Base-by-base conservation (phyloP, 139 green algal species). In the Picochlorum sp. region DNA sequence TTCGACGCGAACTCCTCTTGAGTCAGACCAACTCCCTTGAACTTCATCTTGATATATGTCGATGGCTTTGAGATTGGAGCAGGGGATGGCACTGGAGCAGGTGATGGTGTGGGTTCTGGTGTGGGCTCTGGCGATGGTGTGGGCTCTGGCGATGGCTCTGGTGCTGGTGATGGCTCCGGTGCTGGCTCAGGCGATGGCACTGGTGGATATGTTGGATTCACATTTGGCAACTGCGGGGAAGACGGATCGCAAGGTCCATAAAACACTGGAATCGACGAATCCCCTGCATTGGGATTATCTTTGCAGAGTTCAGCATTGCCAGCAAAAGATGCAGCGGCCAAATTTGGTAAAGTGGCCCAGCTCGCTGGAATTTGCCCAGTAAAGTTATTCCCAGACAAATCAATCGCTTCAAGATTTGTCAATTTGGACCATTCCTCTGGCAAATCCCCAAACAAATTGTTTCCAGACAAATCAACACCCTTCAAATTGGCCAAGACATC, bases 201-300 rank as follows among this genome's bases (percentile, higher is more conserved):
- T n/a, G 63, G 64, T 57, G 60, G 31, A 54, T 77, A 77, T 47
- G 51, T 18, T 21, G 71, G 71, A 60, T 65, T 74, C 47, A 78
- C 57, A 26, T 55, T 45, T 2, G 66, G 66, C 59, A 78, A 66
- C 9, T 31, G 16, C 6, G 71, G 66, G 6, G 66, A 62, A 30
- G 26, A 8, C 0, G 23, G 9, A 14, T 73, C 45, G 49, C 71
- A 78, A 28, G 60, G 44, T 18, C 45, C 34, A 63, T 78, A 78
- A 54, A 57, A 67, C 11, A 65, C 16, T 7, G 47, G 47, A 18
- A 45, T 57, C 38, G 28, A 2, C 3, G 45, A 41, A 13, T 14
- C 18, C 21, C 18, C 15, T 21, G 20, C 49, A 3, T 13, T 4
- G 28, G 28, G 3, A 41, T 56, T 50, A 20, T 31, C 45, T 13